Percentiles rank a stretch among this genome's conserved stretches.
Conservation (phyloP, 169 alveolate species). For the Cyclospora cayetanensis region DNA sequence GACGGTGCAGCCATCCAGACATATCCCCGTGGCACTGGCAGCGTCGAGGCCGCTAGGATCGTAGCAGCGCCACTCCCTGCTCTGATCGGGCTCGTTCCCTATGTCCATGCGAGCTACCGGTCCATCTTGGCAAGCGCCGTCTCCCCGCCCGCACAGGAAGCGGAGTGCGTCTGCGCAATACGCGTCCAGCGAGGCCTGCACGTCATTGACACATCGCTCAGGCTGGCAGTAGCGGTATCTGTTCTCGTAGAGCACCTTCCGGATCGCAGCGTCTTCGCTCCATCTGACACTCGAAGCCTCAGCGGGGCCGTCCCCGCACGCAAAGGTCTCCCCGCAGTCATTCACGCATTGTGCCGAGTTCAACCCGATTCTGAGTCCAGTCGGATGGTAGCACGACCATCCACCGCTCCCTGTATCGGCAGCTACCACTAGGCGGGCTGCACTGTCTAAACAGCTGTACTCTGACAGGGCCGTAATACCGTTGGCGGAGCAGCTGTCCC, state of each 20-base stretch:
- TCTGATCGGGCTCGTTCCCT: neutral
- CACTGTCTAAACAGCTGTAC: too few relatives aligned
- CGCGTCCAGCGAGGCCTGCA: neutral
- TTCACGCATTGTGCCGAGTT: neutral
- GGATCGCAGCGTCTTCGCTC: neutral
- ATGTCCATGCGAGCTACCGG: neutral
- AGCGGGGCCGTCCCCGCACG: neutral
- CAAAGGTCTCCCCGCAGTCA: neutral
- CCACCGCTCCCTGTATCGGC: too few relatives aligned
- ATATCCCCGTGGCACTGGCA: neutral
- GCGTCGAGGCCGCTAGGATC: neutral
- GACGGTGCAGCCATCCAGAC: neutral
- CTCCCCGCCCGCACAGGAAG: neutral
- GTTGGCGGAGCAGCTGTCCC: neutral
- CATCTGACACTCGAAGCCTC: too few relatives aligned
- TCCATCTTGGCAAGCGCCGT: neutral
- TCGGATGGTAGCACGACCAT: too few relatives aligned
- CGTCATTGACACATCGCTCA: neutral
- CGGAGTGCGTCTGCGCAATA: neutral
- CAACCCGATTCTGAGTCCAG: too few relatives aligned
- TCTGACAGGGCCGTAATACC: too few relatives aligned
- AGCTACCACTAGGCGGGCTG: too few relatives aligned
- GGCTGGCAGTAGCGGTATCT: neutral
- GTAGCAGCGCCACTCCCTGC: neutral
- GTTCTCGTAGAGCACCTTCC: neutral